phyloP scores from a whole-genome alignment of 768 basidiomycete species.

The Lepiota brunneoincarnata region DNA sequence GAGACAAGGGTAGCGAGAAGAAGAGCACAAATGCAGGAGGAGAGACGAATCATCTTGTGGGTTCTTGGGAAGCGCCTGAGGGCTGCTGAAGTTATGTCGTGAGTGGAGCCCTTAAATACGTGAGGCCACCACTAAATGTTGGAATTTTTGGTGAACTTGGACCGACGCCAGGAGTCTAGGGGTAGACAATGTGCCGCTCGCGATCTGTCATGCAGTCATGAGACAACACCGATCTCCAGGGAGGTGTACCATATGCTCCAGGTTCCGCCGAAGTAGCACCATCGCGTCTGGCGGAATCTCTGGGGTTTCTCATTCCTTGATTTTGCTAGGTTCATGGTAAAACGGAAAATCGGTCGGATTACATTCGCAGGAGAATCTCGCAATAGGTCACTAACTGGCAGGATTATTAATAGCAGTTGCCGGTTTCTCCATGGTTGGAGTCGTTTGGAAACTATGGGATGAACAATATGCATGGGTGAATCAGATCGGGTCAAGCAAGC shows the following conservation, averaged over 20 bases:
- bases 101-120: conserved; percentile 8
- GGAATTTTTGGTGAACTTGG: not conserved
- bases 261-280: not conserved
- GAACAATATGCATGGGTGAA: too few species aligned
- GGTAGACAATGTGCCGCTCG: not conserved
- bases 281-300: not conserved
- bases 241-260: conserved; percentile 4
- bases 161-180: not conserved
- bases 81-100: not conserved
- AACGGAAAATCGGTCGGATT: not conserved
- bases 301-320: not conserved
- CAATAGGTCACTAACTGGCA: too few species aligned
- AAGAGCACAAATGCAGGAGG: conserved; percentile 32
- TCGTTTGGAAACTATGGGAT: too few species aligned
- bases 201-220: not conserved
- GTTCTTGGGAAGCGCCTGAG: not conserved
- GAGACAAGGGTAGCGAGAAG: conserved; percentile 26
- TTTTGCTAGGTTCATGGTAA: not conserved
- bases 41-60: conserved; percentile 33
- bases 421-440: too few species aligned
- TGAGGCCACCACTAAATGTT: not conserved
- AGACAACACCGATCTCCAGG: not conserved
- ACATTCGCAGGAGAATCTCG: too few species aligned
- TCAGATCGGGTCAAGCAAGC: too few species aligned
- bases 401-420: too few species aligned